Percentiles rank a stretch among this genome's conserved stretches.
These are phyloP conservation scores for Hypoxylon fragiforme DNA, from an alignment of 495 filamentous ascomycete genomes.

Conservation along the genomic window DNA sequence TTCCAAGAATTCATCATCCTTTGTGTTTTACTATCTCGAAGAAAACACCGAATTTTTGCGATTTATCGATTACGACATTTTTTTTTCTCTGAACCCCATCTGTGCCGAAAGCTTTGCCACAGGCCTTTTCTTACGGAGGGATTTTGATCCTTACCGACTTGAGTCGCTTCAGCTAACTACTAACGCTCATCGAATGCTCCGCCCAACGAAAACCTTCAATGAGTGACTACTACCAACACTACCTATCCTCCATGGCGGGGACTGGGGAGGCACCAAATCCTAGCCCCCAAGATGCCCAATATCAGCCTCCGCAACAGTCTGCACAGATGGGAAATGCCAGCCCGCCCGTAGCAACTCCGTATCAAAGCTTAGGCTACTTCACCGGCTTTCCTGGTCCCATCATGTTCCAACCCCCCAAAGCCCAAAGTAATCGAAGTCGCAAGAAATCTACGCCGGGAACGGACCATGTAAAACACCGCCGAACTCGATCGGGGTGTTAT, in stretches of 20 bases:
- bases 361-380: conserved; percentile 51
- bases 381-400: conserved; percentile 50
- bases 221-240: conserved; percentile 55
- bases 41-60: conserved; percentile 3
- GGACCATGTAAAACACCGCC: conserved; percentile 89
- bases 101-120: conserved; percentile 10
- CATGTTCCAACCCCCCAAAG: conserved; percentile 54
- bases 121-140: conserved; percentile 13
- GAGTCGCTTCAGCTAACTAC: conserved; percentile 15
- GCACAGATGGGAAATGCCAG: conserved; percentile 35
- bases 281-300: conserved; percentile 42
- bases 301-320: conserved; percentile 40
- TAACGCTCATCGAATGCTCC: conserved; percentile 18
- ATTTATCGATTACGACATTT: conserved; percentile 10
- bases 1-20: neutral
- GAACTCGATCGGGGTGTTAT: conserved; percentile 92
- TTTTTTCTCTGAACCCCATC: conserved; percentile 5
- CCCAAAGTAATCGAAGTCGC: conserved; percentile 52
- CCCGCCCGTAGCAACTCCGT: conserved; percentile 42
- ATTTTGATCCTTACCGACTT: conserved; percentile 4
- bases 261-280: conserved; percentile 42
- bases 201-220: conserved; percentile 36
- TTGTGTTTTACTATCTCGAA: neutral
- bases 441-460: conserved; percentile 60
- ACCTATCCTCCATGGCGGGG: conserved; percentile 50